Conservation (phyloP, 192 early-diverging fungal genomes). For the Entomortierella chlamydospora region DNA sequence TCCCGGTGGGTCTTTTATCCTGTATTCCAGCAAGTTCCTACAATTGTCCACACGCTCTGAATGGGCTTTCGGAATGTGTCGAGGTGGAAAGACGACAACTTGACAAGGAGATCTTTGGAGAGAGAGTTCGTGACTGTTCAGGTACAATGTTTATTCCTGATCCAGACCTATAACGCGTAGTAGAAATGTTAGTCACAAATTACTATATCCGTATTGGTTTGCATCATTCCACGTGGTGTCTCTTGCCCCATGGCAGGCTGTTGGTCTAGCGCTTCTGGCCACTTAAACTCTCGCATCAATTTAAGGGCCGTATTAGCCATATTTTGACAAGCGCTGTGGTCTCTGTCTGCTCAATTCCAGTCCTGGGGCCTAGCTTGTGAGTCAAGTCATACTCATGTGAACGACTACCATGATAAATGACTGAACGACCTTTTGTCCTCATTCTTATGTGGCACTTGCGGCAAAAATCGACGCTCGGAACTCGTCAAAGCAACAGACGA, state of each 20-base stretch:
- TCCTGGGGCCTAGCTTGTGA: not conserved
- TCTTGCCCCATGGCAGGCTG: no score
- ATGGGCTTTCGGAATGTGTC: not conserved
- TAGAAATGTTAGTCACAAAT: no score
- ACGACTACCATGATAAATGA: not conserved
- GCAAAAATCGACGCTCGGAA: not conserved
- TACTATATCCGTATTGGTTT: not conserved
- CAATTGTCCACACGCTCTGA: not conserved
- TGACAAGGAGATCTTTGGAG: no score
- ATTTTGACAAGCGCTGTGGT: not conserved
- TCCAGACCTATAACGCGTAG: no score
- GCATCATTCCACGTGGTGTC: not conserved
- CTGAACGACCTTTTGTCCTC: not conserved
- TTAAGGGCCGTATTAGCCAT: not conserved
- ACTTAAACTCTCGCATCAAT: not conserved
- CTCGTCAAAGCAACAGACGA: not conserved
- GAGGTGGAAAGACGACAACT: no score
- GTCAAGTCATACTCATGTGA: not conserved
- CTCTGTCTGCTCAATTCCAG: not conserved
- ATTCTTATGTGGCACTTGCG: not conserved
- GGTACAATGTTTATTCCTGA: no score
- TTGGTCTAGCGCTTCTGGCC: no score
- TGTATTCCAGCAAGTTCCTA: not conserved
- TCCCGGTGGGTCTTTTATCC: not conserved
- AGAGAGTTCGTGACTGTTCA: no score